Conservation (phyloP, 148 eudicot species). For the Nepenthes gracilis region DNA sequence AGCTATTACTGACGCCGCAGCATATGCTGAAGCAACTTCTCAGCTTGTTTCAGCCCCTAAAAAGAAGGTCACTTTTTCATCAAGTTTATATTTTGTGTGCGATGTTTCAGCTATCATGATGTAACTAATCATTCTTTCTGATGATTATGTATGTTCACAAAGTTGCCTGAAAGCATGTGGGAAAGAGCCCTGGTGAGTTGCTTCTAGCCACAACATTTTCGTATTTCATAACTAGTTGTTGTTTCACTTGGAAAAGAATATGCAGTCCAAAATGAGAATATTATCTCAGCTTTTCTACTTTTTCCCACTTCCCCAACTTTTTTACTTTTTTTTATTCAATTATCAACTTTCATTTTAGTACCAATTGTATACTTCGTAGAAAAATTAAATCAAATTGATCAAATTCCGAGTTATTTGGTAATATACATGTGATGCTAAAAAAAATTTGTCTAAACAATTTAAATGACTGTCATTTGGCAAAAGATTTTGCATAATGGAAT, state of each 20-base stretch:
- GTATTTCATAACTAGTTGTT: background rate
- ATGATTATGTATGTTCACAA: slow-evolving; percentile 16
- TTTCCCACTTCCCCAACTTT: too few relatives aligned
- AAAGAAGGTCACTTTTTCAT: slow-evolving; percentile 50
- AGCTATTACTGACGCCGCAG: slow-evolving; percentile 70
- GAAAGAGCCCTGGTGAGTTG: slow-evolving; percentile 77
- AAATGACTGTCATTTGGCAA: too few relatives aligned
- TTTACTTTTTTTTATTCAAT: too few relatives aligned
- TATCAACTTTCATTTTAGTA: too few relatives aligned
- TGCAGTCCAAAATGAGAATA: background rate
- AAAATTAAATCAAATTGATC: too few relatives aligned
- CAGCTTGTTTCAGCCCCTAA: slow-evolving; percentile 76
- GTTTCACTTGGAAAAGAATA: background rate
- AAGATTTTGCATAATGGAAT: too few relatives aligned
- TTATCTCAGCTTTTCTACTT: too few relatives aligned
- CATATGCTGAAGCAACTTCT: slow-evolving; percentile 80
- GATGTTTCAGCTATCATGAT: background rate
- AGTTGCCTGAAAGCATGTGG: slow-evolving; percentile 67
- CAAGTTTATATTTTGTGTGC: slow-evolving; percentile 6
- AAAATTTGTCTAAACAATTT: too few relatives aligned
- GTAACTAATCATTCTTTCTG: slow-evolving; percentile 17
- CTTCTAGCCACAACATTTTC: background rate
- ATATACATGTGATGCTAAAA: too few relatives aligned
- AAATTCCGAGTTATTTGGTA: too few relatives aligned
- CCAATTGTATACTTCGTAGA: too few relatives aligned